Conservation (phyloP, 352 stramenopile genomes). For the Phytophthora palmivora region DNA sequence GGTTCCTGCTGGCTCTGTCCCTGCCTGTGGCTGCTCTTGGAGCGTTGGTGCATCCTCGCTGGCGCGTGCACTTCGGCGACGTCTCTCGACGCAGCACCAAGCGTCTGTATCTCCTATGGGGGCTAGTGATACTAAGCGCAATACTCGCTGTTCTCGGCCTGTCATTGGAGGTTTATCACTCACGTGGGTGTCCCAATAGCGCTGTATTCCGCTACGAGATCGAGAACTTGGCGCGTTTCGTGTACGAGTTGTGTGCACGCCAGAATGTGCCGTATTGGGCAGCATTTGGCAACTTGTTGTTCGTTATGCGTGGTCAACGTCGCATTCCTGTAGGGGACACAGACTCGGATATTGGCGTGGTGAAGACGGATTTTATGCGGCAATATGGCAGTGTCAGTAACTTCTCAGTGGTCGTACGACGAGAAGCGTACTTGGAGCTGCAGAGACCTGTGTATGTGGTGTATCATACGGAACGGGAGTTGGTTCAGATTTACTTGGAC, state of each 20-base stretch:
- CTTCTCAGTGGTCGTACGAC: constrained; percentile 54
- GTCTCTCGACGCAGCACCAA: constrained; percentile 31
- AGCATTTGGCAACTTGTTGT: constrained; percentile 79
- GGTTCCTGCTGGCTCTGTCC: constrained; percentile 58
- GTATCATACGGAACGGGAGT: constrained; percentile 61
- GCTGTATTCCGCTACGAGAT: constrained; percentile 75
- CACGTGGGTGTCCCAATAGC: constrained; percentile 67
- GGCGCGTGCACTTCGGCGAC: constrained; percentile 33
- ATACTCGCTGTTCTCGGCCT: constrained; percentile 50
- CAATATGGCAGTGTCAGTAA: constrained; percentile 59
- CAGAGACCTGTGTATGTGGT: constrained; percentile 52
- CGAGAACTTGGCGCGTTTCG: constrained; percentile 66
- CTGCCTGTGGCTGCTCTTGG: constrained; percentile 33
- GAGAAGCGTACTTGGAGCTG: constrained; percentile 59
- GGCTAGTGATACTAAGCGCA: constrained; percentile 41
- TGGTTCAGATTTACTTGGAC: constrained; percentile 75
- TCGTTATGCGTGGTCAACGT: constrained; percentile 68
- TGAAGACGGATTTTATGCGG: constrained; percentile 62
- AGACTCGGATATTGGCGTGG: constrained; percentile 79
- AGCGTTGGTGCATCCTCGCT: constrained; percentile 55
- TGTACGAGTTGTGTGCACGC: constrained; percentile 61
- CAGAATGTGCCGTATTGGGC: constrained; percentile 70
- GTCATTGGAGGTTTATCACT: constrained; percentile 70
- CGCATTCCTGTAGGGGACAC: constrained; percentile 79
- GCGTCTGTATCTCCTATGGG: constrained; percentile 48